Base-by-base conservation (phyloP, 2,329 filamentous ascomycete species). In the Ophiostoma australiae region DNA sequence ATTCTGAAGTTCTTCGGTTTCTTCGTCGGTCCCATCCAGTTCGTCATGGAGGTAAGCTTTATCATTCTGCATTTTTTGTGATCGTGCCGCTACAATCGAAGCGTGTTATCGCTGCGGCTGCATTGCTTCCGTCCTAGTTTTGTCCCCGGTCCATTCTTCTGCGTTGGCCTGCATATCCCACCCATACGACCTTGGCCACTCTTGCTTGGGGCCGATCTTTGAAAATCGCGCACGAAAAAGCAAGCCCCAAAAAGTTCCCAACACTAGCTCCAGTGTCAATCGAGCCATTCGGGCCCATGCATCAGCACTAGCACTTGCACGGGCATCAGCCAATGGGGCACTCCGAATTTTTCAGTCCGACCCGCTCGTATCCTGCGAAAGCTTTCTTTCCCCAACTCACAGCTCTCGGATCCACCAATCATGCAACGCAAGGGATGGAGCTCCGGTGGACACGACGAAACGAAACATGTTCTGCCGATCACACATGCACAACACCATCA, bases 11-110 rank as follows among this genome's bases (percentile, higher is more conserved):
- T 97, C 81, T 81, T 88, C 77, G 85, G 86, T 76, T 95, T 91
- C 83, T 96, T 96, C 80, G 84, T 95, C 71, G 93, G 93, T 75
- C 93, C 93, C 33, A 94, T 97, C 75, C 93, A 96, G 80, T 94
- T 94, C 81, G 93, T 97, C 79, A 97, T 97, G 93, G 91, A 94
- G 89, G 90, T 90, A 80, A 78, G 87, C 80, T 70, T 66, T 69
- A 66, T 39, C 35, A 66, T 55, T 4, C 27, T n/a, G 13, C 10
- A 13, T 35, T 35, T 35, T 35, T 39, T 39, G 37, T 11, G 10
- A 39, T 39, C 37, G 10, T 39, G 37, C 10, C 44, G 2, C 5
- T 48, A 4, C 17, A 48, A 8, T 39, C 37, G 37, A 31, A 7
- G 58, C 58, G 58, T 33, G 11, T 41, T 58, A 37, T 61, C 35